phyloP scores from a whole-genome alignment of 192 early-diverging fungal species.

The Dimargaris cristalligena region DNA sequence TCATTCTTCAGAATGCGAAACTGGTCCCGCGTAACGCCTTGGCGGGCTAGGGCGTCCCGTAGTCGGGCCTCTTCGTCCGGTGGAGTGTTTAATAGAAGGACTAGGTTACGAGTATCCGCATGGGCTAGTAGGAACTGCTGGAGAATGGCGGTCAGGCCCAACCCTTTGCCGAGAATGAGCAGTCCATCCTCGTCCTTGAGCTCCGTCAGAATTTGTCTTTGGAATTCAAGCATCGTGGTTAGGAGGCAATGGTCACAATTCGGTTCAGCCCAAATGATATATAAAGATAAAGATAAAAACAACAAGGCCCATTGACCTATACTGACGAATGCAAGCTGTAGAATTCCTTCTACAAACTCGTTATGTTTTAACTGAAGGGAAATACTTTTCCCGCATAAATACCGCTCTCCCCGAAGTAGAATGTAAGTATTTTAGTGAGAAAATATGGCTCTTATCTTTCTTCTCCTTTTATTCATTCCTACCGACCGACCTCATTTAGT shows the following conservation, averaged over 20 bases:
- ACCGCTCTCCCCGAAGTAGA: too few relatives aligned
- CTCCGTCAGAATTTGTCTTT: constrained; percentile 44
- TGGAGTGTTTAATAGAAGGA: constrained; percentile 61
- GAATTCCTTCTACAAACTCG: too few relatives aligned
- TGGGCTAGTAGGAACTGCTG: constrained; percentile 53
- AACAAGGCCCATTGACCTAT: too few relatives aligned
- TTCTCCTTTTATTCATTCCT: too few relatives aligned
- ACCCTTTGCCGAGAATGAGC: constrained; percentile 57
- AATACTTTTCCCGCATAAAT: too few relatives aligned
- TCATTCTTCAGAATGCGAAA: constrained; percentile 13
- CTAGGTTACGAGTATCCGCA: constrained; percentile 45
- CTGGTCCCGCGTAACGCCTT: constrained; percentile 22
- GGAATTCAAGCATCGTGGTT: constrained; percentile 32
- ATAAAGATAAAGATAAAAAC: background rate
- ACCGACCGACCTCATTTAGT: too few relatives aligned
- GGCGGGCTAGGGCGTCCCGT: constrained; percentile 29
- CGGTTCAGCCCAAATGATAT: background rate
- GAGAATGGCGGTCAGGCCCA: constrained; percentile 56
- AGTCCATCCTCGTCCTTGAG: constrained; percentile 64
- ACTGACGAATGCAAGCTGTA: too few relatives aligned
- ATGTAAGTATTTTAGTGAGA: too few relatives aligned
- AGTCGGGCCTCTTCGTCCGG: constrained; percentile 34
- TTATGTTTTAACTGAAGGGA: too few relatives aligned
- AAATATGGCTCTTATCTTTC: too few relatives aligned
- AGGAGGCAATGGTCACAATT: background rate